Base-by-base conservation (phyloP, 768 basidiomycete species). In the Lenzites betulinus region DNA sequence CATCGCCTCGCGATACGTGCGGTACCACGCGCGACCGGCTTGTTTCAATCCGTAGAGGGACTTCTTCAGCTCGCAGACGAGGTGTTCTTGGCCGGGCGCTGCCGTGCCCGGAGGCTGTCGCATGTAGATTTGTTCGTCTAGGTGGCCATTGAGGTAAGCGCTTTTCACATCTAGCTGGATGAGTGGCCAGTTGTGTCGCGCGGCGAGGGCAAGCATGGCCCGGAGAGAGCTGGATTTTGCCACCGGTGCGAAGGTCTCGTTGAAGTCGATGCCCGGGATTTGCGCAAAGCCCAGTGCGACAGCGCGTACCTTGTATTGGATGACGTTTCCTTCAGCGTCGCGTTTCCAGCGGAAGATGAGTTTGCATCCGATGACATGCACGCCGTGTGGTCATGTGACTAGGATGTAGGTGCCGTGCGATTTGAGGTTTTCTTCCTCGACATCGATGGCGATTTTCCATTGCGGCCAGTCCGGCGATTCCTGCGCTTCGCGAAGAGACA, bases 161-260 rank as follows among this genome's bases (percentile, higher is more conserved):
- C 65, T 64, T 33, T 75, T 74, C 22, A 78, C 63, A 53, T 77
- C 73, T 16, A 76, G 48, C 58, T 75, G 73, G 9, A 72, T 67
- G 1, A 77, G 53, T 3, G 71, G 67, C 55, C 68, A 70, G 53
- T 69, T 66, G 13, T 58, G 39, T 0, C 48, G 6, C 3, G 74
- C 74, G 4, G 63, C 63, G 18, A 74, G n/a, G 7, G 75, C 69
- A 2, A 76, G 64, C 11, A 75, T 23, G 1, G 68, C 61, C 3
- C 70, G 68, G 47, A 73, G 64, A 1, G 71, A 71, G n/a, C 68
- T 67, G 20, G 35, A 41, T 38, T 42, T 44, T 5, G 43, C 43
- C 6, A 44, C 23, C 12, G 43, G 43, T 8, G 43, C 43, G 43
- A 16, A 44, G 18, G 38, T 39, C 7, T 39, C 38, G 38, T 7